Evolutionary conservation across 2,329 filamentous ascomycete genomes (phyloP).

Genomic region (Neurospora sp.): DNA sequence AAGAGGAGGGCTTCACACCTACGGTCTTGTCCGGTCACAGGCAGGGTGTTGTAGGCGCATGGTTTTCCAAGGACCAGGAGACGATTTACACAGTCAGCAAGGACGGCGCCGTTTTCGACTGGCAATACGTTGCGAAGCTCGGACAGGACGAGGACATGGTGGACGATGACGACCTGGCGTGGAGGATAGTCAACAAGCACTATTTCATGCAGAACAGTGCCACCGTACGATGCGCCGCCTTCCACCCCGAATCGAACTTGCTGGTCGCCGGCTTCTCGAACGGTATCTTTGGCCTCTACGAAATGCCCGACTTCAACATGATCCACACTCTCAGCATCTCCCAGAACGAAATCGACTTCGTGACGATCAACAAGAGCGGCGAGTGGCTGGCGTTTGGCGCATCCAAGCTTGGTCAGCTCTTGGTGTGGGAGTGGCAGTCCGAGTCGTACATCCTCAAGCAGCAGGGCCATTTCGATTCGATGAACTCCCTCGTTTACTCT

Average conservation of each 20-base stretch:
- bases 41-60: constrained; percentile 86
- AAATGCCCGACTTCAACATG: constrained; percentile 90
- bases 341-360: constrained; percentile 90
- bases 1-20: constrained; percentile 78
- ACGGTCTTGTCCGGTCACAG: constrained; percentile 87
- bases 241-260: constrained; percentile 78
- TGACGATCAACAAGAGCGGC: constrained; percentile 86
- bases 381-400: constrained; percentile 98
- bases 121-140: constrained; percentile 65
- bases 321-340: constrained; percentile 92
- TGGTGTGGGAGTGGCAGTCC: constrained; percentile 99
- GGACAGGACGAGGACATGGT: constrained; percentile 51
- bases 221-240: constrained; percentile 81
- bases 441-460: constrained; percentile 98
- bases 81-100: constrained; percentile 94
- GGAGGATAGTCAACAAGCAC: constrained; percentile 84
- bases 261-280: constrained; percentile 95
- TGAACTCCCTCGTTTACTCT: constrained; percentile 88
- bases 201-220: constrained; percentile 91
- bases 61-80: constrained; percentile 92
- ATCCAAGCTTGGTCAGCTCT: constrained; percentile 85
- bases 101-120: constrained; percentile 91
- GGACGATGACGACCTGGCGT: constrained; percentile 60
- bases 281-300: constrained; percentile 86
- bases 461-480: constrained; percentile 91